A percentile compares a stretch with the other conserved stretches of the same genome.
Evolutionary conservation across 305 asterid species (phyloP).

Genomic region (Nicotiana rustica): DNA sequence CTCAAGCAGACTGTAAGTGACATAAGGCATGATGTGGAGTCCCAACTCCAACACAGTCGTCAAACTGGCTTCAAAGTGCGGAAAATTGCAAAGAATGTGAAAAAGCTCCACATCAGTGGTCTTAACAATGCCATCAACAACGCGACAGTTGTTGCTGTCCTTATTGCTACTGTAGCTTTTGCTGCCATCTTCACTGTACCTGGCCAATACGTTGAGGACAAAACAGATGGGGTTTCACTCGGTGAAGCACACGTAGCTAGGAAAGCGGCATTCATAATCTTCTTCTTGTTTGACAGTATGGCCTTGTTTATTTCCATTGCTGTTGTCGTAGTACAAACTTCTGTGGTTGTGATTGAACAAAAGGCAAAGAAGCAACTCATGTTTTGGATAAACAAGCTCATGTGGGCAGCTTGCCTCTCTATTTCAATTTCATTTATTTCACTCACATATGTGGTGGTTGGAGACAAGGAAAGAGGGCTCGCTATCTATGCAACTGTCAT

Average conservation of each 20-base stretch:
- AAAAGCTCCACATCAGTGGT: conserved; percentile 91
- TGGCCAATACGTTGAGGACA: conserved; percentile 75
- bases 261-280: conserved; percentile 74
- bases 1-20: conserved; percentile 96
- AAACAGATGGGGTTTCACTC: conserved; percentile 51
- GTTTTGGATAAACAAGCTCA: conserved; percentile 87
- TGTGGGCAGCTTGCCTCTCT: conserved; percentile 93
- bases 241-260: conserved; percentile 85
- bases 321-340: conserved; percentile 91
- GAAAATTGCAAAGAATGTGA: conserved; percentile 88
- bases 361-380: conserved; percentile 84
- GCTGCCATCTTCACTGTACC: conserved; percentile 92
- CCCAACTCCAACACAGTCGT: conserved; percentile 90
- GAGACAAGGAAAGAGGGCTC: conserved; percentile 75
- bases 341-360: conserved; percentile 86
- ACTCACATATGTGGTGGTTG: conserved; percentile 85
- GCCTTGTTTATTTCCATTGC: conserved; percentile 90
- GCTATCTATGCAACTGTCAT: conserved; percentile 79
- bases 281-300: conserved; percentile 77
- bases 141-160: conserved; percentile 88
- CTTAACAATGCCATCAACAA: conserved; percentile 92
- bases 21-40: conserved; percentile 87
- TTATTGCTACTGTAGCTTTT: conserved; percentile 87
- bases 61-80: conserved; percentile 87
- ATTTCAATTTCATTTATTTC: conserved; percentile 84